Base-by-base conservation (phyloP, 257 asterid genomes). In the Nicotiana sylvestris region DNA sequence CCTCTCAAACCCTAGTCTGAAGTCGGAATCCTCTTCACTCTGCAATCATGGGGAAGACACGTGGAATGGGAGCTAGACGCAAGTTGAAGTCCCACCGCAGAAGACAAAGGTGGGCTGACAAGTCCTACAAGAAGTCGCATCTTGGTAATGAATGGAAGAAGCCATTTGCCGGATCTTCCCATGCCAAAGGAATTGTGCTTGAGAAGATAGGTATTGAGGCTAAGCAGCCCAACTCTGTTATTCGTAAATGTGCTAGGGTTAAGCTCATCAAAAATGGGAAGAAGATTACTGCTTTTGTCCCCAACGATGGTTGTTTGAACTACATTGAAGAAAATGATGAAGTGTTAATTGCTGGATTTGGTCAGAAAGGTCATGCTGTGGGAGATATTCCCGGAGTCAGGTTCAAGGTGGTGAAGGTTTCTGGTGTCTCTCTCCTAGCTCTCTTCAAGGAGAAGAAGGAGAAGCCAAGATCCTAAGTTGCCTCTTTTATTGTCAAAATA, bases 41-140 rank as follows among this genome's bases (percentile, higher is more conserved):
- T 66, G 87, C 89, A 88, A 87, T 39, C 91, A 91, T 91, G 95
- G 95, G 93, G 95, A 92, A 92, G 86, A 92, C 97, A 33, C 92
- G 95, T 72, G 97, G 97, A 55, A 92, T 92, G 95, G 97, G 97
- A 91, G 93, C 97, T 67, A 95, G 92, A 9, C 93, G 97, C 91
- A 92, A 92, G 89, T 88, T 92, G 89, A 87, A 84, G 92, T 86
- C 92, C 87, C 97, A 92, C 86, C 93, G 97, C 4, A 89, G 89
- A 35, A 83, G 86, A 65, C 95, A 92, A 82, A 89, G 97, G 87
- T 92, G 97, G 97, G 93, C 97, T 78, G 97, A 92, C 84, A 92
- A 91, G 89, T 88, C 97, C 27, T 92, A 92, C 81, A 91, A 92
- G 91, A 92, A 92, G 83, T 91, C 97, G 9, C 95, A 92, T 76